Evolutionary conservation across 2,329 filamentous ascomycete species (phyloP).

Genomic region (Colletotrichum kahawae): DNA sequence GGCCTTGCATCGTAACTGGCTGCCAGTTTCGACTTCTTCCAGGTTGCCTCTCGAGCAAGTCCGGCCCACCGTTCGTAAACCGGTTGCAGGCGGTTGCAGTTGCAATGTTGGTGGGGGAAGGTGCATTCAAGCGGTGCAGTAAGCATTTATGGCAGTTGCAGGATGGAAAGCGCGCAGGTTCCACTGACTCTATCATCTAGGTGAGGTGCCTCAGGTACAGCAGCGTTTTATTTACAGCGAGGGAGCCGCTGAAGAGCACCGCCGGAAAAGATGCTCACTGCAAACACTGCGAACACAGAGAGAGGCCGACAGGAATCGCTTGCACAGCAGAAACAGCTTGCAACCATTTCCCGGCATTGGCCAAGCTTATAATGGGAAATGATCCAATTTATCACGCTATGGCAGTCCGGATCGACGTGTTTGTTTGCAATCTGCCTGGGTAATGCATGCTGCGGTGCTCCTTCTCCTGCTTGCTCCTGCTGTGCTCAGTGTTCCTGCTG

Average conservation of each 20-base stretch:
- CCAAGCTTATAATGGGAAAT: not conserved
- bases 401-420: not conserved
- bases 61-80: not conserved
- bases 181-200: not conserved
- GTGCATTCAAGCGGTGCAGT: not conserved
- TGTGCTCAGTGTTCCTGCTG: not conserved
- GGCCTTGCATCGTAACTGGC: not conserved
- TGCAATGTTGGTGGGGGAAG: not conserved
- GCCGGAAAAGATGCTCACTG: not conserved
- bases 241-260: not conserved
- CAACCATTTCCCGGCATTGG: not conserved
- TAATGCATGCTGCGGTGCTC: not conserved
- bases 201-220: not conserved
- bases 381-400: constrained; percentile 18
- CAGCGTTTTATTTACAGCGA: not conserved
- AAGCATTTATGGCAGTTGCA: not conserved
- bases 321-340: not conserved
- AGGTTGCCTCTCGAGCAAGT: not conserved
- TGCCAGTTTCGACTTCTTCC: not conserved
- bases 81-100: not conserved
- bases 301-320: not conserved
- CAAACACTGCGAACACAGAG: not conserved
- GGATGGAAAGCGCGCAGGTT: not conserved
- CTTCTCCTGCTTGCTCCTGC: not conserved
- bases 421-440: constrained; percentile 13